phyloP scores from a whole-genome alignment of 2,329 filamentous ascomycete genomes.

The Aspergillus terreus region DNA sequence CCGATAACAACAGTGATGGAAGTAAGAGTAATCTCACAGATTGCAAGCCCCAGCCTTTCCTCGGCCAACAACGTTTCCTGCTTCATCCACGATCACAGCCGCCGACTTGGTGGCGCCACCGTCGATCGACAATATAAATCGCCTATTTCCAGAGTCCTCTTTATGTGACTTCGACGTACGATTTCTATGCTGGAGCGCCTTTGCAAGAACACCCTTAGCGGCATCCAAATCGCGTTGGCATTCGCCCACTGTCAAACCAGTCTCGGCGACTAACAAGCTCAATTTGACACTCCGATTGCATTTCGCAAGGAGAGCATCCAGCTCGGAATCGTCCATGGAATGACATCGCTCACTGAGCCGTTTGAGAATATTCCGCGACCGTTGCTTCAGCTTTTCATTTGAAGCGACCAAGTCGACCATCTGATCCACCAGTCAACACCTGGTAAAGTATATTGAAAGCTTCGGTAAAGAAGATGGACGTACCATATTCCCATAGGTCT shows the following conservation, averaged over 20 bases:
- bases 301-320: conserved; percentile 25
- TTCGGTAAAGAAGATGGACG: conserved; percentile 1
- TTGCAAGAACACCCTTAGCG: conserved; percentile 21
- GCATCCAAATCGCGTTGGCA: conserved; percentile 19
- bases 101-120: conserved; percentile 44
- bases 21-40: conserved; percentile 26
- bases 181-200: conserved; percentile 12
- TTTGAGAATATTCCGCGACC: conserved; percentile 33
- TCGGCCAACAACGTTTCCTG: conserved; percentile 18
- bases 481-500: conserved; percentile 43
- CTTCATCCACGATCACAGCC: conserved; percentile 29
- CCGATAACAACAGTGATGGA: neutral
- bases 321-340: conserved; percentile 17
- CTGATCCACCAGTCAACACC: conserved; percentile 10
- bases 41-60: conserved; percentile 39
- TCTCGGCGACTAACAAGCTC: conserved; percentile 27
- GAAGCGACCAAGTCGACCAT: conserved; percentile 39
- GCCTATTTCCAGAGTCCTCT: neutral
- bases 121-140: conserved; percentile 38
- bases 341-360: conserved; percentile 18
- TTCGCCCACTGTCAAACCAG: conserved; percentile 20
- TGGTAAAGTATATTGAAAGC: no score
- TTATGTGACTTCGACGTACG: neutral
- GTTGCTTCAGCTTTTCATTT: conserved; percentile 36
- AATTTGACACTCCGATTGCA: conserved; percentile 34